Base-by-base conservation (phyloP, 75 land plant species). In the Selaginella moellendorffii region DNA sequence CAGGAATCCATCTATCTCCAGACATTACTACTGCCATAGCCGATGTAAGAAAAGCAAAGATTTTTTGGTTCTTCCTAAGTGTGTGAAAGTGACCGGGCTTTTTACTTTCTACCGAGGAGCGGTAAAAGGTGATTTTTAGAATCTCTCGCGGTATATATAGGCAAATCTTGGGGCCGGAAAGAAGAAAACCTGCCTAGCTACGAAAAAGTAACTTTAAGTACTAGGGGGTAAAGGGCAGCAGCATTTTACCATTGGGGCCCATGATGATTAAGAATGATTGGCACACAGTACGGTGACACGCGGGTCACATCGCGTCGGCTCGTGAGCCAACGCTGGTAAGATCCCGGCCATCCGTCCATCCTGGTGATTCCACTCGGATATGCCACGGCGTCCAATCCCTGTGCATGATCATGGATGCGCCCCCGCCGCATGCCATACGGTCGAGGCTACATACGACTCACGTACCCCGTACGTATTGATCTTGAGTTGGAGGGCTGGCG, bases 251-350 rank as follows among this genome's bases (percentile, higher is more conserved):
- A 5, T 36, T 36, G 46, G 14, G 46, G 46, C 5, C 5, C 10
- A 5, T 36, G 10, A 36, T 36, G 5, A 36, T 36, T 5, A 5
- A 14, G 46, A 36, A 36, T 36, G 46, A 36, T 36, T 36, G 46
- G 46, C 14, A 5, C 14, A 14, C 14, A 5, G 46, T 36, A 36
- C 46, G 46, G 46, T 36, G 14, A 36, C 46, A 36, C 46, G 46
- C 46, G 46, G 46, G 46, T 36, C 46, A 36, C 46, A 36, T 36
- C 46, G 5, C 46, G 46, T 36, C 46, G 46, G 46, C 46, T 36
- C 46, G 46, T 36, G 46, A 36, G 46, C 46, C 46, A 36, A 36
- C 46, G 14, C 14, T 5, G 14, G 46, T 5, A 36, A 14, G 14
- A 36, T n/a, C n/a, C n/a, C n/a, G n/a, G n/a, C n/a, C n/a, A n/a